A percentile compares a stretch with the other conserved stretches of the same genome.
Conservation (phyloP, 108 stramenopile genomes). For the Skeletonema tropicum region DNA sequence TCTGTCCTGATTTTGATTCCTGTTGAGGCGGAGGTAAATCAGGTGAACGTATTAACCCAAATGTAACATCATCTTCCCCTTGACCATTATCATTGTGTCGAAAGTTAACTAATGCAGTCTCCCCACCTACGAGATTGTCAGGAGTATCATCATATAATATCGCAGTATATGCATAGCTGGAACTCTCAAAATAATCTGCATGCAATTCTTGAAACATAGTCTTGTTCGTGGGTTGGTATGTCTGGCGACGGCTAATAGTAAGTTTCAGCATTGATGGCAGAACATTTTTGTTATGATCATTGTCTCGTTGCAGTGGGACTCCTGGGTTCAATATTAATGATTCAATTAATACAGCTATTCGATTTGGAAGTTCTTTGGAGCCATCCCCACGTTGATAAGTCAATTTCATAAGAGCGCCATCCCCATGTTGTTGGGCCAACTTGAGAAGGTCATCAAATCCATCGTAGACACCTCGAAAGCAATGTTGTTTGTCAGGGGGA, state of each 20-base stretch:
- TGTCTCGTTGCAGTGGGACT: background rate
- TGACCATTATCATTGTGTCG: background rate
- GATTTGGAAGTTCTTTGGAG: background rate
- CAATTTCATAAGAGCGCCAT: too few relatives aligned
- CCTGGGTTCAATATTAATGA: background rate
- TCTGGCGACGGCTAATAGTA: background rate
- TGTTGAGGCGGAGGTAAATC: too few relatives aligned
- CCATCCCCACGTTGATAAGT: too few relatives aligned
- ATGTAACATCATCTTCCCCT: slow-evolving; percentile 1
- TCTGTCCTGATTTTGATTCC: background rate
- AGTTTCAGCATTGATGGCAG: background rate
- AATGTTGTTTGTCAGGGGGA: background rate
- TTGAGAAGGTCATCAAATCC: background rate
- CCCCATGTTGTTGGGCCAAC: background rate
- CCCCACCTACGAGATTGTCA: background rate
- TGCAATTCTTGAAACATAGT: background rate
- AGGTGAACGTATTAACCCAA: background rate
- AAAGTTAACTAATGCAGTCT: slow-evolving; percentile 3
- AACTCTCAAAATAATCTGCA: background rate
- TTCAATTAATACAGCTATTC: background rate
- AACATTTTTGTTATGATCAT: background rate
- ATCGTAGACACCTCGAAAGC: background rate
- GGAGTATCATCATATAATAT: background rate
- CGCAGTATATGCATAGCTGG: background rate
- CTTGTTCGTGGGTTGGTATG: background rate